A percentile compares a stretch with the other conserved stretches of the same genome.
Evolutionary conservation across 176 grass and related monocot species (phyloP).

Genomic region (Lolium multiflorum): DNA sequence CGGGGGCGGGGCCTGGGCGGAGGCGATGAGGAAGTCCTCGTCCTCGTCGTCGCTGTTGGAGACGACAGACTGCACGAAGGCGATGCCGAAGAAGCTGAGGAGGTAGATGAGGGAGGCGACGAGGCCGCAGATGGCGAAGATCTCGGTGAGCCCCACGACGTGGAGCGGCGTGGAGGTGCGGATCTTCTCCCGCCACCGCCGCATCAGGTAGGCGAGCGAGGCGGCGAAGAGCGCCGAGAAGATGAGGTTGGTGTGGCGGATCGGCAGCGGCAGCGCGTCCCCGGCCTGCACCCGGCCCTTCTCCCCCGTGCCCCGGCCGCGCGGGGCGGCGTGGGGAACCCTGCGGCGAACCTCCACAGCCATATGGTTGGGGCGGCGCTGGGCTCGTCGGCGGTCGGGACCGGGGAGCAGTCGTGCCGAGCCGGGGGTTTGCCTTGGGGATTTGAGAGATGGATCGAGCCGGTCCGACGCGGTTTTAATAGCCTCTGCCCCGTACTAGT

Average conservation of each 20-base stretch:
- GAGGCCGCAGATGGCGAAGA: constrained; percentile 46
- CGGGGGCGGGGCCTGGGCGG: too few relatives aligned
- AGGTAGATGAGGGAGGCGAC: constrained; percentile 79
- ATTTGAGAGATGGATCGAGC: background rate
- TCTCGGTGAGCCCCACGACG: constrained; percentile 48
- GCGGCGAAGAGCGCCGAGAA: constrained; percentile 63
- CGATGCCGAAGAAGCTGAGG: constrained; percentile 85
- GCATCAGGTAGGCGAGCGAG: constrained; percentile 83
- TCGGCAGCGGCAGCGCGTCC: constrained; percentile 71
- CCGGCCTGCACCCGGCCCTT: constrained; percentile 50
- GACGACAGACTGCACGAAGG: constrained; percentile 76
- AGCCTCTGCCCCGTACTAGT: background rate
- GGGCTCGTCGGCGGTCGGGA: constrained; percentile 34
- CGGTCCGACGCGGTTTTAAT: constrained; percentile 23
- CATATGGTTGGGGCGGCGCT: constrained; percentile 6
- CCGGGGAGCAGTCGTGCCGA: background rate
- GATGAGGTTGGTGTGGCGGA: constrained; percentile 74
- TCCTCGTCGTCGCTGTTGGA: constrained; percentile 85
- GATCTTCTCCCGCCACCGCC: constrained; percentile 82
- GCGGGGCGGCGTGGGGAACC: background rate
- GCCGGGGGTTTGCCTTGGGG: constrained; percentile 13
- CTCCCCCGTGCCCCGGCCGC: background rate
- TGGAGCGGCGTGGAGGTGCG: constrained; percentile 71
- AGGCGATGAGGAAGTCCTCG: constrained; percentile 55
- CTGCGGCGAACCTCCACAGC: constrained; percentile 47